phyloP scores from a whole-genome alignment of 2,329 filamentous ascomycete species.

The Calonectria naviculata region DNA sequence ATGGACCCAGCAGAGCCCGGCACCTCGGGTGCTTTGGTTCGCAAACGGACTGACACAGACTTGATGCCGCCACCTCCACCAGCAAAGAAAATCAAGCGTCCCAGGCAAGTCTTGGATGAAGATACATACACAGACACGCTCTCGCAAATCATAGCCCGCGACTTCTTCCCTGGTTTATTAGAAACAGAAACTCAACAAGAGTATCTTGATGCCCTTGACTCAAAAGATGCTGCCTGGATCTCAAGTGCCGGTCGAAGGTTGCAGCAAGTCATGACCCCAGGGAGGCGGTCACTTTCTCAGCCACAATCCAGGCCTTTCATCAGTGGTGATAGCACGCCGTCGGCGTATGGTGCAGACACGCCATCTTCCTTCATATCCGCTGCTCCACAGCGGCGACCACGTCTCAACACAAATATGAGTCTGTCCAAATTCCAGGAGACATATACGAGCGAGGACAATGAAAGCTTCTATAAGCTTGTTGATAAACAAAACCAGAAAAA shows the following conservation, averaged over 20 bases:
- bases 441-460: slow-evolving; percentile 98
- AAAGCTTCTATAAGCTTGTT: slow-evolving; percentile 92
- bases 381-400: slow-evolving; percentile 52
- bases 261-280: slow-evolving; percentile 84
- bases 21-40: slow-evolving; percentile 69
- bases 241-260: slow-evolving; percentile 79
- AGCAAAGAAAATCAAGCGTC: slow-evolving; percentile 90
- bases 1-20: slow-evolving; percentile 50
- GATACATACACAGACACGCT: slow-evolving; percentile 92
- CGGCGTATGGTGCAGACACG: slow-evolving; percentile 77
- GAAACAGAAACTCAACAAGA: slow-evolving; percentile 91
- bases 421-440: slow-evolving; percentile 88
- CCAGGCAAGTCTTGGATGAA: slow-evolving; percentile 89
- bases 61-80: slow-evolving; percentile 88
- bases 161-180: slow-evolving; percentile 94
- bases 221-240: slow-evolving; percentile 88
- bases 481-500: slow-evolving; percentile 90
- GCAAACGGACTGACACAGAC: slow-evolving; percentile 76
- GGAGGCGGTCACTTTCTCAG: slow-evolving; percentile 52
- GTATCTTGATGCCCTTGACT: slow-evolving; percentile 91
- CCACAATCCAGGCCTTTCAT: slow-evolving; percentile 34
- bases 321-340: slow-evolving; percentile 67
- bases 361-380: slow-evolving; percentile 68
- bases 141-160: slow-evolving; percentile 93
- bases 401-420: slow-evolving; percentile 81